A percentile compares a stretch with the other conserved stretches of the same genome.
These are phyloP conservation scores for Nigrograna mackinnonii DNA, from an alignment of 2,329 filamentous ascomycete genomes.

Conservation along the genomic window DNA sequence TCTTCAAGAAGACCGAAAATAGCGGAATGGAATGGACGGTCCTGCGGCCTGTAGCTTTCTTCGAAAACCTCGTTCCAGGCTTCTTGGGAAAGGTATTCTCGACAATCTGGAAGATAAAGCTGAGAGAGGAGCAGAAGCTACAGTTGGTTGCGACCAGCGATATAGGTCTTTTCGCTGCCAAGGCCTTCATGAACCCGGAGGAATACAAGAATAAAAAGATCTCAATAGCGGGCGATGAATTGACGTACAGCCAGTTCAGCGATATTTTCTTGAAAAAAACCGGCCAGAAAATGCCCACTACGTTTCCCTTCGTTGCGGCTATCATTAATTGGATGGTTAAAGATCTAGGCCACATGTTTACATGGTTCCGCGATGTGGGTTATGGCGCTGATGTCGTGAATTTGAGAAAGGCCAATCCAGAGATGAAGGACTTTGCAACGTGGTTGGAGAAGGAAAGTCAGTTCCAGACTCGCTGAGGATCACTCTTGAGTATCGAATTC, in stretches of 20 bases:
- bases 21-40: conserved; percentile 60
- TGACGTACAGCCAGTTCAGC: conserved; percentile 46
- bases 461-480: too few relatives aligned
- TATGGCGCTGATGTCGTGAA: conserved; percentile 48
- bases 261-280: conserved; percentile 48
- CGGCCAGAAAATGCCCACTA: conserved; percentile 45
- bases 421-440: conserved; percentile 46
- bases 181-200: conserved; percentile 48
- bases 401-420: conserved; percentile 44
- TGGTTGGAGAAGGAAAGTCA: conserved; percentile 52
- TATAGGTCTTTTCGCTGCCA: conserved; percentile 53
- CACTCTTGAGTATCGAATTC: too few relatives aligned
- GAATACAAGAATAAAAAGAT: conserved; percentile 44
- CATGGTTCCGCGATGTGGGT: conserved; percentile 51
- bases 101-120: conserved; percentile 38
- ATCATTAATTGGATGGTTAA: conserved; percentile 37
- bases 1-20: conserved; percentile 47
- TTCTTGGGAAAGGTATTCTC: conserved; percentile 52
- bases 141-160: conserved; percentile 43
- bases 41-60: conserved; percentile 63
- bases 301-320: conserved; percentile 39
- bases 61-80: conserved; percentile 56
- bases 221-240: conserved; percentile 54
- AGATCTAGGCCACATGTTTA: conserved; percentile 48
- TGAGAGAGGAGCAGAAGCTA: conserved; percentile 37